These are phyloP conservation scores for Colletotrichum higginsianum DNA, from an alignment of 2,329 filamentous ascomycete species.

Conservation along the genomic window DNA sequence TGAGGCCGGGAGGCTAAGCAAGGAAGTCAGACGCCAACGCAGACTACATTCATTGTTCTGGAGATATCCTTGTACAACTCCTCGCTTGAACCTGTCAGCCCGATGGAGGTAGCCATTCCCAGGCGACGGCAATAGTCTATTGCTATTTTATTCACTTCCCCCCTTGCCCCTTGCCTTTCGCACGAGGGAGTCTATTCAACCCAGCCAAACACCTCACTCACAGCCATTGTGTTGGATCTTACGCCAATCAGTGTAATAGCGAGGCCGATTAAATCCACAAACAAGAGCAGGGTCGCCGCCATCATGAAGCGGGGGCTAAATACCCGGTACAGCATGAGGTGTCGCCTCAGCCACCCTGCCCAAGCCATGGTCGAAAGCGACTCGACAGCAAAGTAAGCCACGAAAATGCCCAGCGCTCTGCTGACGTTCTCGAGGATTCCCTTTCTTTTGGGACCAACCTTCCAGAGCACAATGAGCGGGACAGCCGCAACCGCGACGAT, in stretches of 20 bases:
- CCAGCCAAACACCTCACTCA: slow-evolving; percentile 92
- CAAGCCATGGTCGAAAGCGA: slow-evolving; percentile 90
- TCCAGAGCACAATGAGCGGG: slow-evolving; percentile 90
- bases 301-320: slow-evolving; percentile 94
- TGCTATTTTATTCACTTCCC: slow-evolving; percentile 1
- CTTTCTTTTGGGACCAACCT: slow-evolving; percentile 81
- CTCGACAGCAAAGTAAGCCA: slow-evolving; percentile 87
- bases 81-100: not conserved
- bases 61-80: slow-evolving; percentile 7
- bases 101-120: not conserved
- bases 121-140: slow-evolving; percentile 20
- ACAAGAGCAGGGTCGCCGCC: slow-evolving; percentile 77
- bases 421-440: slow-evolving; percentile 79
- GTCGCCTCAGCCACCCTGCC: slow-evolving; percentile 88
- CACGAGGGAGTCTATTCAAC: slow-evolving; percentile 57
- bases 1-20: slow-evolving; percentile 22
- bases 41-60: slow-evolving; percentile 35
- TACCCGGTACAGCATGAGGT: slow-evolving; percentile 96
- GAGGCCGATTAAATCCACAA: slow-evolving; percentile 83
- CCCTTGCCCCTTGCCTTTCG: not conserved
- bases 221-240: slow-evolving; percentile 81
- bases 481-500: slow-evolving; percentile 86
- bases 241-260: slow-evolving; percentile 81
- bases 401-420: slow-evolving; percentile 80
- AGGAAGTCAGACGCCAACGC: slow-evolving; percentile 31